Conservation (phyloP, 73 alveolate species). For the Tetrahymena borealis region DNA sequence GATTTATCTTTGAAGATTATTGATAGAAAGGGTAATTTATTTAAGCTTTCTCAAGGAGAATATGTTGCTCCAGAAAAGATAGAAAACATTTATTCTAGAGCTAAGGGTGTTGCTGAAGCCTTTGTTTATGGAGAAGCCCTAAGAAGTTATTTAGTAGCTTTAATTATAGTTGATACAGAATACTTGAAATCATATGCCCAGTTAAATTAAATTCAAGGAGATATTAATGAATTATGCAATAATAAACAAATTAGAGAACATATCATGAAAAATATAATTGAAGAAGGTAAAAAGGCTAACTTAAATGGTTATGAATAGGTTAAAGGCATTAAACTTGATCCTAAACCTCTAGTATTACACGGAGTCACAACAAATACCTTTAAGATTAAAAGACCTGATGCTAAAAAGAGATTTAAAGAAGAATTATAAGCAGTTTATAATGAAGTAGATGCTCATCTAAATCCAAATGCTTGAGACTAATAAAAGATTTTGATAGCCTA, state of each 20-base stretch:
- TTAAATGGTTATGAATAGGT: constrained; percentile 27
- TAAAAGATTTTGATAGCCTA: no score
- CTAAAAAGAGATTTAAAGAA: constrained; percentile 3
- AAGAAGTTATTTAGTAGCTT: constrained; percentile 68
- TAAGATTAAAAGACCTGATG: constrained; percentile 5
- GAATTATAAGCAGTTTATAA: neutral
- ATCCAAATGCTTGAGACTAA: neutral
- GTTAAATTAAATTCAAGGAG: constrained; percentile 4
- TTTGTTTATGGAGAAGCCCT: constrained; percentile 92
- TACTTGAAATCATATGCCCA: constrained; percentile 38
- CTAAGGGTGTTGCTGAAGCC: constrained; percentile 74
- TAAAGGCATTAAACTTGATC: neutral
- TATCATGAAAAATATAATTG: neutral
- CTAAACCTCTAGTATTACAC: neutral
- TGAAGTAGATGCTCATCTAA: neutral
- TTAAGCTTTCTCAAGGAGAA: constrained; percentile 90
- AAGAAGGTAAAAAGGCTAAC: constrained; percentile 15
- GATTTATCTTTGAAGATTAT: constrained; percentile 66
- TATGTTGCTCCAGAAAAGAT: constrained; percentile 93
- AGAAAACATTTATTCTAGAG: constrained; percentile 69
- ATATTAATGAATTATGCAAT: constrained; percentile 28
- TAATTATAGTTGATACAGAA: constrained; percentile 76
- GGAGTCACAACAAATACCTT: constrained; percentile 1
- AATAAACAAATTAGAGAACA: neutral
- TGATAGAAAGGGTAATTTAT: constrained; percentile 85